phyloP scores from a whole-genome alignment of 495 filamentous ascomycete species.

The Podospora anserina region DNA sequence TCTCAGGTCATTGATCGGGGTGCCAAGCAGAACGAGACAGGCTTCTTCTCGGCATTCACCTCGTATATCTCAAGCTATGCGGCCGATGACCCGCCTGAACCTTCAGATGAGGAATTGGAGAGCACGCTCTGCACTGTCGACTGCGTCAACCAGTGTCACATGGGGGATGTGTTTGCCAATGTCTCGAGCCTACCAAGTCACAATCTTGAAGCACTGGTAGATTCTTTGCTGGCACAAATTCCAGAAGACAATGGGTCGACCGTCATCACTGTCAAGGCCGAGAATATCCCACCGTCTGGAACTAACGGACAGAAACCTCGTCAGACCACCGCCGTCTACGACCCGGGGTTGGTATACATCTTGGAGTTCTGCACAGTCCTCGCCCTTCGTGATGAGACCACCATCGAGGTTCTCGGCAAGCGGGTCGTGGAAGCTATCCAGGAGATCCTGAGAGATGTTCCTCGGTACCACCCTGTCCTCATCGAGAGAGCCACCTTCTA shows the following conservation, averaged over 20 bases:
- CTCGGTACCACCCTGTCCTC: conserved; percentile 72
- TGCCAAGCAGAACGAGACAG: conserved; percentile 68
- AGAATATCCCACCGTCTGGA: conserved; percentile 57
- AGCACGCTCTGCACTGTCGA: conserved; percentile 93
- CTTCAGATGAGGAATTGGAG: conserved; percentile 94
- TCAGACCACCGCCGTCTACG: conserved; percentile 63
- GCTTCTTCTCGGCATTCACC: conserved; percentile 88
- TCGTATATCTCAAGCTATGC: conserved; percentile 98
- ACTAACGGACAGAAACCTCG: conserved; percentile 56
- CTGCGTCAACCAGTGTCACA: conserved; percentile 84
- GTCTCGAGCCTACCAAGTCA: conserved; percentile 72
- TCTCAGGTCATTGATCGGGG: conserved; percentile 90
- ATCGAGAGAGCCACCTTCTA: conserved; percentile 84
- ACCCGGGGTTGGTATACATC: conserved; percentile 81
- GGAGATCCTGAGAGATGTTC: conserved; percentile 72
- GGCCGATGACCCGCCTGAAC: conserved; percentile 94
- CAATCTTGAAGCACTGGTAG: conserved; percentile 64
- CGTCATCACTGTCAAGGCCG: conserved; percentile 84
- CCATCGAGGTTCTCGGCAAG: conserved; percentile 69
- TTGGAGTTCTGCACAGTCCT: conserved; percentile 86
- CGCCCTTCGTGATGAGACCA: conserved; percentile 70
- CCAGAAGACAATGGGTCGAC: conserved; percentile 79
- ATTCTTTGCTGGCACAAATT: conserved; percentile 73
- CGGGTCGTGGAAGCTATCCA: conserved; percentile 76
- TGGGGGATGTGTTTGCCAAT: conserved; percentile 79